Base-by-base conservation (phyloP, 306 rosid genomes). In the Chamaecrista fasciculata region DNA sequence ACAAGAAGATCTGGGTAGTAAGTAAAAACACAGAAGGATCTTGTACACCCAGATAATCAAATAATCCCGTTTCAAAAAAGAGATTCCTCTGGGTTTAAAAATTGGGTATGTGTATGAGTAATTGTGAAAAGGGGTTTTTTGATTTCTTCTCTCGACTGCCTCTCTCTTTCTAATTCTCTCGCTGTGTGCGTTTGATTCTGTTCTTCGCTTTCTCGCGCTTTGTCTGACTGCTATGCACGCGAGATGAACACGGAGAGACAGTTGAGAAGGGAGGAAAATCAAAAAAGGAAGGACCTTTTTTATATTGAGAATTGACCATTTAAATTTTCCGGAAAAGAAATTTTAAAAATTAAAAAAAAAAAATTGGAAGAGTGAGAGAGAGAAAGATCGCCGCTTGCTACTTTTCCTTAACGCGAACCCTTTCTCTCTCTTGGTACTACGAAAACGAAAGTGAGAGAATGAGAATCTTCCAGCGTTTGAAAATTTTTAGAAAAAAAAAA, bases 161-260 rank as follows among this genome's bases (percentile, higher is more conserved):
- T 42, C 53, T 68, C 50, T 70, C 46, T 50, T 14, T 49, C n/a
- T 24, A 25, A 19, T n/a, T 37, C 65, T 63, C 72, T 63, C 67
- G 24, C 52, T 48, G 1, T n/a, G 16, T 4, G 66, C 55, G 72
- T 78, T 62, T 61, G 31, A 21, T 61, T 76, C 62, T 76, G 60
- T 66, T 73, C 49, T 8, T 37, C 43, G 21, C 64, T 77, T 71
- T 77, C 76, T 83, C 71, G 43, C 71, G 43, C 81, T 67, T 37
- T 63, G 67, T 66, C 77, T 72, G 71, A 52, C 81, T 80, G 82
- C 69, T 80, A 76, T 68, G 84, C 83, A 83, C 87, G 91, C 92
- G 91, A 89, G 90, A 75, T 81, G 78, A 86, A 89, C 92, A 83
- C 89, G 92, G 85, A 85, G 82, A 78, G 83, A 80, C 89, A 76